Base-by-base conservation (phyloP, 805 yeast genomes). In the Candida corydali region DNA sequence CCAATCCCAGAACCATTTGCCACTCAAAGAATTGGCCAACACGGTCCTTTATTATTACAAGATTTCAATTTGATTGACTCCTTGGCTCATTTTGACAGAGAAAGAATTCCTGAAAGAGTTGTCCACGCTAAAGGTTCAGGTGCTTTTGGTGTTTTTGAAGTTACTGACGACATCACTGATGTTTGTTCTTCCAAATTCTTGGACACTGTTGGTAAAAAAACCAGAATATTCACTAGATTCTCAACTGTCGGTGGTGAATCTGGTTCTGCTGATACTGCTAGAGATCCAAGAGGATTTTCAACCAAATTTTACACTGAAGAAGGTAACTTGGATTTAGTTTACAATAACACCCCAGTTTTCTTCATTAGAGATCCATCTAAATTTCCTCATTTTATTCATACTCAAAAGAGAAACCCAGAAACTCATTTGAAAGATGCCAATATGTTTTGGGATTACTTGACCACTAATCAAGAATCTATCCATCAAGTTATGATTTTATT, bases 91-190 rank as follows among this genome's bases (percentile, higher is more conserved):
- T 86, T 86, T 52, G 94, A 85, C 64, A 73, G 95, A 49, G 96
- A 86, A 63, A 71, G 95, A 62, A 82, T 86, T 46, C 95, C 95
- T 9, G 95, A 87, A 66, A 74, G 96, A 63, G 95, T 86, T 39
- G 95, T 87, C 24, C 96, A 86, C 55, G 96, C 96, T 37, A 86
- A 86, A 59, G 96, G 95, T 49, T 83, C 89, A 10, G 96, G 96
- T 55, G 95, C 95, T 8, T 85, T 71, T 57, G 95, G 95, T 47
- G 75, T 71, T 47, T 87, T 87, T 57, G 94, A 84, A 60, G 89
- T 82, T 36, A 86, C 95, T 9, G 91, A 86, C 49, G 94, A 86
- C 51, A 79, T 86, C 52, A 65, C 86, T 8, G 91, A 84, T 56
- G 52, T 84, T 32, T 77, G 83, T 54, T 69, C 74, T 17, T 79